A percentile compares a stretch with the other conserved stretches of the same genome.
phyloP scores from a whole-genome alignment of 768 basidiomycete genomes.

The Boletales sp. region DNA sequence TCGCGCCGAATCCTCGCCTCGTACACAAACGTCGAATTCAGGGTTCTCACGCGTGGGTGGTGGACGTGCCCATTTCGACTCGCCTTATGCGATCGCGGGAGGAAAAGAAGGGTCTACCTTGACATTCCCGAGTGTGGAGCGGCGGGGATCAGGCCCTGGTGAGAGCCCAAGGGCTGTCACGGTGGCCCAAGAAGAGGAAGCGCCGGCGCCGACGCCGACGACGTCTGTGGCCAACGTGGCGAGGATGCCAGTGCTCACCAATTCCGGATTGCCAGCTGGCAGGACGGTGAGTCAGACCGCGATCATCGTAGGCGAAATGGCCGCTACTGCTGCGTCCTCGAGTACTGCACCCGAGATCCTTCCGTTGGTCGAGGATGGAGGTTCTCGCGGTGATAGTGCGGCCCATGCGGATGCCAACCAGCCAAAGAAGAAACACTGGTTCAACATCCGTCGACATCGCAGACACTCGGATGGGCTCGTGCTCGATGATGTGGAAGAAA shows the following conservation, averaged over 20 bases:
- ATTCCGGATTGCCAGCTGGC: slow-evolving; percentile 47
- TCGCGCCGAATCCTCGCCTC: slow-evolving; percentile 24
- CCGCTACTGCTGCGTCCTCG: slow-evolving; percentile 20
- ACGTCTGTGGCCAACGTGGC: slow-evolving; percentile 47
- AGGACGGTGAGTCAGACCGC: slow-evolving; percentile 83
- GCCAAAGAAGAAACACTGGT: slow-evolving; percentile 70
- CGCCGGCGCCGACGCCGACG: slow-evolving; percentile 45
- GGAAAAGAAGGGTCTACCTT: slow-evolving; percentile 50
- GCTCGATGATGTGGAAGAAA: slow-evolving; percentile 24
- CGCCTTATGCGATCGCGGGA: slow-evolving; percentile 75
- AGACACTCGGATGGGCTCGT: slow-evolving; percentile 55
- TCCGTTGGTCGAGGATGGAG: slow-evolving; percentile 17
- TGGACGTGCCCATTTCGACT: slow-evolving; percentile 79
- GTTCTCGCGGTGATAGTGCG: slow-evolving; percentile 15
- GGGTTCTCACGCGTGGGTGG: slow-evolving; percentile 89
- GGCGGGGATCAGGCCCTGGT: slow-evolving; percentile 26
- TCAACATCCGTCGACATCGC: slow-evolving; percentile 55
- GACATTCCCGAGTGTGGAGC: slow-evolving; percentile 64
- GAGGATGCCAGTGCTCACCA: slow-evolving; percentile 35
- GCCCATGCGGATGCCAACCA: slow-evolving; percentile 41
- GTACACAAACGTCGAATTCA: slow-evolving; percentile 35
- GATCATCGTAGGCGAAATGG: slow-evolving; percentile 65
- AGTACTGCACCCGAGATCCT: slow-evolving; percentile 17
- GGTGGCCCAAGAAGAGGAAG: slow-evolving; percentile 34
- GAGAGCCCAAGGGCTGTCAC: slow-evolving; percentile 20